Percentiles rank a stretch among this genome's conserved stretches.
phyloP scores from a whole-genome alignment of 192 early-diverging fungal species.

The Coemansia sp. region DNA sequence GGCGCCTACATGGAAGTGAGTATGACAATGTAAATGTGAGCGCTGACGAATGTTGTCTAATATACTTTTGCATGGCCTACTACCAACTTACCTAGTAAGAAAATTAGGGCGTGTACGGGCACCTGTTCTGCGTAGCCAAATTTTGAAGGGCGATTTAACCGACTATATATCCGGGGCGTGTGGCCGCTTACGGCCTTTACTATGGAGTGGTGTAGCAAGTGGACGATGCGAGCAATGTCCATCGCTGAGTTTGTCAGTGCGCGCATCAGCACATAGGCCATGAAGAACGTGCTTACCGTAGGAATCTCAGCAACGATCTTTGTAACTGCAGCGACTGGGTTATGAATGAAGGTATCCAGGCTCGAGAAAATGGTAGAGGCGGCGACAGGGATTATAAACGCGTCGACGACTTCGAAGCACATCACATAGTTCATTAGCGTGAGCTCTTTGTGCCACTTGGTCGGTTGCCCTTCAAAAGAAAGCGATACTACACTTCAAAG shows the following conservation, averaged over 20 bases:
- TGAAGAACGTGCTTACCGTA: conserved; percentile 16
- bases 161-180: conserved; percentile 8
- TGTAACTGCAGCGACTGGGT: conserved; percentile 5
- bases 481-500: neutral
- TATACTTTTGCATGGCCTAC: neutral
- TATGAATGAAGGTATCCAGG: conserved; percentile 3
- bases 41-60: neutral
- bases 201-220: neutral
- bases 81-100: conserved; percentile 6
- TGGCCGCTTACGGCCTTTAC: neutral
- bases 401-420: conserved; percentile 7
- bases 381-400: conserved; percentile 10
- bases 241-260: conserved; percentile 9
- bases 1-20: neutral
- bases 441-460: conserved; percentile 14
- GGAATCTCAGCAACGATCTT: conserved; percentile 7
- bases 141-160: neutral
- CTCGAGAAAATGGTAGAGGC: conserved; percentile 9
- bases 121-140: conserved; percentile 10
- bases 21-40: neutral
- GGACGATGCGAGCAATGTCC: conserved; percentile 9
- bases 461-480: conserved; percentile 6
- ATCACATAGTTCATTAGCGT: conserved; percentile 13
- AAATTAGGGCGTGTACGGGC: conserved; percentile 8
- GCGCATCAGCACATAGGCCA: conserved; percentile 17